Percentiles rank a stretch among this genome's conserved stretches.
phyloP scores from a whole-genome alignment of 192 early-diverging fungal species.

The Linnemannia hyalina region DNA sequence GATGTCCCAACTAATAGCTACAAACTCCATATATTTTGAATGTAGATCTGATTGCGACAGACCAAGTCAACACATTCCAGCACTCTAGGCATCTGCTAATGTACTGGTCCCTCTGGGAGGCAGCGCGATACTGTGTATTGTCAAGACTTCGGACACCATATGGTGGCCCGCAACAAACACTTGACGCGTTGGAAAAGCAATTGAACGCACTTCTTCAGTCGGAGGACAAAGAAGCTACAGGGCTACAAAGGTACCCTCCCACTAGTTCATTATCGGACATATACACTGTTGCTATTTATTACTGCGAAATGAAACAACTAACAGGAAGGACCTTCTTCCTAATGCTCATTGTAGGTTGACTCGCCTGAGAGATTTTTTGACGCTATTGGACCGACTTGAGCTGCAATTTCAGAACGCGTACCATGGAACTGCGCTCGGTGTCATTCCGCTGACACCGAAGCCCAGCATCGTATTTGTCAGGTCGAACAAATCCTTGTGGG shows the following conservation, averaged over 20 bases:
- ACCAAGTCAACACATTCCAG: constrained; percentile 28
- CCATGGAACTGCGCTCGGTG: constrained; percentile 67
- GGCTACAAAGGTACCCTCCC: neutral
- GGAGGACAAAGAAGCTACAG: neutral
- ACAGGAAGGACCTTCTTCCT: neutral
- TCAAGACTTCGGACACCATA: constrained; percentile 80
- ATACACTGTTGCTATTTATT: neutral
- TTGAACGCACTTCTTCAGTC: constrained; percentile 51
- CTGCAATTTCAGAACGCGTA: constrained; percentile 77
- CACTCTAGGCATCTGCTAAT: constrained; percentile 64
- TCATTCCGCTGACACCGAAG: constrained; percentile 72
- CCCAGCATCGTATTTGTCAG: constrained; percentile 77
- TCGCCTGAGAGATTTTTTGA: constrained; percentile 62
- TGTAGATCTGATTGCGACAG: constrained; percentile 27
- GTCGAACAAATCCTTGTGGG: constrained; percentile 77
- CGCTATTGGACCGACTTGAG: constrained; percentile 80
- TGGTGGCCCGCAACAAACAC: constrained; percentile 77
- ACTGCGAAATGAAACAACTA: neutral
- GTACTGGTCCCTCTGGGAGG: constrained; percentile 85
- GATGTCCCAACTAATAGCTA: neutral
- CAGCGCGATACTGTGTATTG: constrained; percentile 78
- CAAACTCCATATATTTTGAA: neutral
- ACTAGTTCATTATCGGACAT: neutral
- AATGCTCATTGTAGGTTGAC: constrained; percentile 13
- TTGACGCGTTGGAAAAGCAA: constrained; percentile 65